Evolutionary conservation across 2,329 filamentous ascomycete genomes (phyloP).

Genomic region (Tolypocladium endophyticum): DNA sequence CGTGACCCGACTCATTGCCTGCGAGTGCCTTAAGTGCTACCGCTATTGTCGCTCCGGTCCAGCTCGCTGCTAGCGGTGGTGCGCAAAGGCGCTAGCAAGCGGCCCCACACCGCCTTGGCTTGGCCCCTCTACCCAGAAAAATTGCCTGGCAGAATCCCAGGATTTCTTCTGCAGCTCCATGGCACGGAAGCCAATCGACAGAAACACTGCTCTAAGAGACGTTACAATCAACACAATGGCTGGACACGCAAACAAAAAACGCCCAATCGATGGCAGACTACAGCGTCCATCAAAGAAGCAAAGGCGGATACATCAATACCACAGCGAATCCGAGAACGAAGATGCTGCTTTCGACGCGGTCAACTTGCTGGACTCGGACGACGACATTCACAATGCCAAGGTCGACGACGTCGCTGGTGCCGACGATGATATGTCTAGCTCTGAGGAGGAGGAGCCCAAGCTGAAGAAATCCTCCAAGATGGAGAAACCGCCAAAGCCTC

Average conservation of each 20-base stretch:
- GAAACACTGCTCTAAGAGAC: constrained; percentile 1
- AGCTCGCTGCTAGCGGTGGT: not conserved
- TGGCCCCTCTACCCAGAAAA: constrained; percentile 4
- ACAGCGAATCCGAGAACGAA: constrained; percentile 38
- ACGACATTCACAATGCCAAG: constrained; percentile 42
- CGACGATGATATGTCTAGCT: constrained; percentile 23
- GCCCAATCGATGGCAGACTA: constrained; percentile 16
- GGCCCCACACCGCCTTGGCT: constrained; percentile 6
- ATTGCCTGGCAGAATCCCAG: constrained; percentile 9
- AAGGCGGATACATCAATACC: constrained; percentile 37
- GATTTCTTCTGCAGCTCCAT: constrained; percentile 1
- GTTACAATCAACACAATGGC: constrained; percentile 16
- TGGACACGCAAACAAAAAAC: constrained; percentile 21
- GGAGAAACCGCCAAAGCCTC: constrained; percentile 1
- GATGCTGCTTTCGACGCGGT: constrained; percentile 37
- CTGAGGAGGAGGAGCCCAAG: constrained; percentile 21
- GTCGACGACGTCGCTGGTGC: constrained; percentile 37
- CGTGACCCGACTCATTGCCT: no score
- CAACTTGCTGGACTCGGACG: constrained; percentile 46
- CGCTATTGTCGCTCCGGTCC: not conserved
- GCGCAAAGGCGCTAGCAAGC: not conserved
- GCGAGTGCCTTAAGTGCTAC: no score
- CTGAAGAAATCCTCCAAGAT: constrained; percentile 12
- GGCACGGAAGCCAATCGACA: constrained; percentile 1
- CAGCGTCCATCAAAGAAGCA: constrained; percentile 41